phyloP scores from a whole-genome alignment of 2,329 filamentous ascomycete species.

The Pseudopithomyces maydicus region DNA sequence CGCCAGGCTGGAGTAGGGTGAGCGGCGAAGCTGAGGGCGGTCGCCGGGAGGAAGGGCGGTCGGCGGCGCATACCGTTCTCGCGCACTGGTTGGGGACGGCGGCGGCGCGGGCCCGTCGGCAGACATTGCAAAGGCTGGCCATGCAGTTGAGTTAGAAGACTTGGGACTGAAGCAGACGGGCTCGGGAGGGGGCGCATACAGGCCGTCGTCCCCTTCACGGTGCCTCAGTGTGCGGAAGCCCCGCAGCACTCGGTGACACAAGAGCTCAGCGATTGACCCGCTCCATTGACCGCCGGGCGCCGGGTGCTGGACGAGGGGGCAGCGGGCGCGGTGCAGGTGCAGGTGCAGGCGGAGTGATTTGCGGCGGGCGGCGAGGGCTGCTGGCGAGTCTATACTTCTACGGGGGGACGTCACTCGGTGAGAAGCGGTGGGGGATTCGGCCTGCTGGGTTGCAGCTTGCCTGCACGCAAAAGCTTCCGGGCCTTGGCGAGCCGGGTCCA shows the following conservation, averaged over 20 bases:
- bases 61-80: constrained; percentile 42
- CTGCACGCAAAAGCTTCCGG: constrained; percentile 16
- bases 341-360: neutral
- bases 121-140: constrained; percentile 43
- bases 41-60: constrained; percentile 23
- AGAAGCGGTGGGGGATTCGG: constrained; percentile 15
- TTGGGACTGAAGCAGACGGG: neutral
- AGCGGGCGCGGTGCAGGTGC: neutral
- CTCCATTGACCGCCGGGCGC: constrained; percentile 45
- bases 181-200: constrained; percentile 27
- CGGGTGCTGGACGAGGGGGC: constrained; percentile 9
- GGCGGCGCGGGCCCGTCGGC: constrained; percentile 38
- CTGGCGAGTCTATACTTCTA: neutral
- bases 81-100: constrained; percentile 41
- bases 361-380: constrained; percentile 3
- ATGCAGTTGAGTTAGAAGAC: constrained; percentile 25
- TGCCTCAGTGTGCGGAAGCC: constrained; percentile 50
- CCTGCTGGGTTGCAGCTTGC: constrained; percentile 2
- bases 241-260: constrained; percentile 50
- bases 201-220: constrained; percentile 45
- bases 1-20: constrained; percentile 42
- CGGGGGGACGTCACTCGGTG: neutral
- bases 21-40: constrained; percentile 29
- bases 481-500: constrained; percentile 17
- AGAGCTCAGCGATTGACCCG: constrained; percentile 46